Evolutionary conservation across 805 yeast genomes (phyloP).

Genomic region (Brettanomyces custersianus): DNA sequence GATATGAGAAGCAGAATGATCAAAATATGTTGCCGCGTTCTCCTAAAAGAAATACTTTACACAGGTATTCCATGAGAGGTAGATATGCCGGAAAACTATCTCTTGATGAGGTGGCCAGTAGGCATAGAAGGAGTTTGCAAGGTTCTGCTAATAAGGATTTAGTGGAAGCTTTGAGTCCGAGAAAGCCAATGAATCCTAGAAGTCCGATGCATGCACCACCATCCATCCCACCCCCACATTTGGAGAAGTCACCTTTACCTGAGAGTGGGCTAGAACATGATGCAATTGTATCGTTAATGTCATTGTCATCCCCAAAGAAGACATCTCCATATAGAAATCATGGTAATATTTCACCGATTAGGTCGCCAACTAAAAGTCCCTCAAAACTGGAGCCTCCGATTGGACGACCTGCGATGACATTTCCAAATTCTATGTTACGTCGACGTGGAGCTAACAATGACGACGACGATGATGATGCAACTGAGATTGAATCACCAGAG

Average conservation of each 20-base stretch:
- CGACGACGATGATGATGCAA: no score
- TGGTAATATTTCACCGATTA: no score
- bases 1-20: background rate
- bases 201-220: constrained; percentile 7
- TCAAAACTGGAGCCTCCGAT: no score
- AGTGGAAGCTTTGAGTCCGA: constrained; percentile 17
- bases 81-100: constrained; percentile 7
- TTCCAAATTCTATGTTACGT: no score
- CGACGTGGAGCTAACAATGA: no score
- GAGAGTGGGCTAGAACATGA: constrained; percentile 37
- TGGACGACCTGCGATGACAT: no score
- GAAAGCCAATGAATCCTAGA: background rate
- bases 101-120: constrained; percentile 24
- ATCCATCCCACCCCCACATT: constrained; percentile 4
- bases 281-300: constrained; percentile 47
- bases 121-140: constrained; percentile 4
- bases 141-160: constrained; percentile 20
- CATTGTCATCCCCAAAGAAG: constrained; percentile 41
- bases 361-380: no score
- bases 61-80: constrained; percentile 3
- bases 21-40: background rate
- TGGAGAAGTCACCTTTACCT: constrained; percentile 9
- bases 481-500: no score
- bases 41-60: background rate
- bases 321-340: background rate